Conservation (phyloP, 306 rosid species). For the Vigna hirtella region DNA sequence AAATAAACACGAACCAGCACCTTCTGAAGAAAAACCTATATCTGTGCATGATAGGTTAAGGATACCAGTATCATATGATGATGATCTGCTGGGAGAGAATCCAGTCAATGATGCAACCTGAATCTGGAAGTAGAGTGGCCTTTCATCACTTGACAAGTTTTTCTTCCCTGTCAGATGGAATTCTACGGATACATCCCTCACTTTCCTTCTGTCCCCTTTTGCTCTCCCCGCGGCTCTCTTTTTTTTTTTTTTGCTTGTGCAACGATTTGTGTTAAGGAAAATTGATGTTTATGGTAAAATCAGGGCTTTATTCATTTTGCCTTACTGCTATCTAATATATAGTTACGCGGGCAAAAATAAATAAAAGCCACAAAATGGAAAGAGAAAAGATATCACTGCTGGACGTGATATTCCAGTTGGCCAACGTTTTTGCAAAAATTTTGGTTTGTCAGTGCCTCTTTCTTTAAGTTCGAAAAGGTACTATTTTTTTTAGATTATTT, state of each 20-base stretch:
- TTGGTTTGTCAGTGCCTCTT: not conserved
- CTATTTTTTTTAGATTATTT: not conserved
- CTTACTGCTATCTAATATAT: not conserved
- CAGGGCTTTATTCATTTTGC: not conserved
- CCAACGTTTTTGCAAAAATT: not conserved
- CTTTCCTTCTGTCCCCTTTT: not conserved
- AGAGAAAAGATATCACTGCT: not conserved
- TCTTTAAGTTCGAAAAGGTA: not conserved
- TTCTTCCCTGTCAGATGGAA: slow-evolving; percentile 23
- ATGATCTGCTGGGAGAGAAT: slow-evolving; percentile 64
- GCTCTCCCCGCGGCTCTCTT: not conserved
- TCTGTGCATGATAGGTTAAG: slow-evolving; percentile 78
- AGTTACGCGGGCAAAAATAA: not conserved
- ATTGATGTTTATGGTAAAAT: not conserved
- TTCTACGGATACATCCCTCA: not conserved
- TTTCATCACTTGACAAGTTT: slow-evolving; percentile 19
- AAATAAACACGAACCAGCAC: slow-evolving; percentile 52
- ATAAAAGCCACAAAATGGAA: not conserved
- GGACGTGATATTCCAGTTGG: not conserved
- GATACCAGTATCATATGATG: slow-evolving; percentile 80
- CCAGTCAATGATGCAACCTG: slow-evolving; percentile 47
- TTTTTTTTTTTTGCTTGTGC: not conserved
- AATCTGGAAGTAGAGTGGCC: slow-evolving; percentile 22
- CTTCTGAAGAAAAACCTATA: slow-evolving; percentile 49
- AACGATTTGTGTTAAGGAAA: not conserved